Percentiles rank a stretch among this genome's conserved stretches.
Conservation (phyloP, 140 eudicot genomes). For the Ambrosia hybrid region DNA sequence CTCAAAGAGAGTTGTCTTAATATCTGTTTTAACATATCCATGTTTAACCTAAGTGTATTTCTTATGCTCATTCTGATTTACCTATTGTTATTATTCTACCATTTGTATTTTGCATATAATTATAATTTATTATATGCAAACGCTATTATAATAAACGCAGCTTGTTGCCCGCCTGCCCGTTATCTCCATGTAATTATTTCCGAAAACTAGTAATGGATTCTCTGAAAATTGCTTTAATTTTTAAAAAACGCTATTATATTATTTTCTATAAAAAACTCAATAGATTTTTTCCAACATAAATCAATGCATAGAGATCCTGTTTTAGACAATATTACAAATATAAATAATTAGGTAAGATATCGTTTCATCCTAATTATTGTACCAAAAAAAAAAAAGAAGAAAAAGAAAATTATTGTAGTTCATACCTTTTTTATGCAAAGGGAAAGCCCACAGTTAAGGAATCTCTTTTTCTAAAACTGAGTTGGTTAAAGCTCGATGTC, state of each 20-base stretch:
- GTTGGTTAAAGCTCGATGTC: background rate
- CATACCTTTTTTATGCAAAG: conserved; percentile 5
- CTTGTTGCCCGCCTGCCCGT: too few species aligned
- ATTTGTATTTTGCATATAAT: background rate
- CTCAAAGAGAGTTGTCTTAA: too few species aligned
- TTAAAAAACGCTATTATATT: background rate
- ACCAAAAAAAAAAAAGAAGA: background rate
- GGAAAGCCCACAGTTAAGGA: background rate
- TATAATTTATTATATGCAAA: background rate
- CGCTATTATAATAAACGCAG: background rate
- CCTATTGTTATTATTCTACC: too few species aligned
- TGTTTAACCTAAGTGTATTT: too few species aligned
- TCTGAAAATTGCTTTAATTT: too few species aligned
- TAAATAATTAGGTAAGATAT: conserved; percentile 1
- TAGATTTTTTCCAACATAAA: conserved; percentile 6
- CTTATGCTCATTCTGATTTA: too few species aligned
- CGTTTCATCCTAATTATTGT: conserved; percentile 3
- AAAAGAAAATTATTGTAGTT: background rate
- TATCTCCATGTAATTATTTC: too few species aligned
- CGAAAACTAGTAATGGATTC: too few species aligned
- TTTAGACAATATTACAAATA: background rate
- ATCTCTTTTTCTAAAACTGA: background rate
- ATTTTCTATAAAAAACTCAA: background rate
- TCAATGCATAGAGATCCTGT: background rate
- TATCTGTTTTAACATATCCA: too few species aligned